These are phyloP conservation scores for Pleurotus pulmonarius DNA, from an alignment of 768 basidiomycete species.

Conservation along the genomic window DNA sequence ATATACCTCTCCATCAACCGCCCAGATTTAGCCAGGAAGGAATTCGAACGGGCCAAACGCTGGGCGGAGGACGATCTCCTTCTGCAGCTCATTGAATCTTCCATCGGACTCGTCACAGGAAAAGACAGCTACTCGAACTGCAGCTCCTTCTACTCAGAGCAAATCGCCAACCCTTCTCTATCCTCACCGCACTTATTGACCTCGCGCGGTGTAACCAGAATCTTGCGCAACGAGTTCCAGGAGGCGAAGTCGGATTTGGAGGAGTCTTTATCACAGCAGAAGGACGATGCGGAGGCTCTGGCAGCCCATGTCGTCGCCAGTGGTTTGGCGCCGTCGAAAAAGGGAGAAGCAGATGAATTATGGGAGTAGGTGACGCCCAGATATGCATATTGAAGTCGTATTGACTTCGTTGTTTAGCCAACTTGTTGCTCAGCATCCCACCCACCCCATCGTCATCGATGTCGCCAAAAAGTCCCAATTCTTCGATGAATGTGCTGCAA, in stretches of 20 bases:
- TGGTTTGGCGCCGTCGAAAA: conserved; percentile 55
- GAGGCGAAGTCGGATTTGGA: conserved; percentile 81
- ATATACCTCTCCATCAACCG: conserved; percentile 90
- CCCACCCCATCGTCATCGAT: conserved; percentile 67
- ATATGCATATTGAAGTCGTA: neutral
- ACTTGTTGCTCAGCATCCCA: conserved; percentile 48
- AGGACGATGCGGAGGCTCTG: conserved; percentile 60
- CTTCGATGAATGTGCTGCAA: conserved; percentile 62
- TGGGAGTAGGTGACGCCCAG: conserved; percentile 54
- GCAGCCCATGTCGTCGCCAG: conserved; percentile 65
- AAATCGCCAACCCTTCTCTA: conserved; percentile 75
- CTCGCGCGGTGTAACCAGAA: conserved; percentile 74
- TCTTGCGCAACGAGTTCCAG: conserved; percentile 69
- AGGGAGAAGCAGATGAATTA: conserved; percentile 57
- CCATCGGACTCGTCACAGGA: conserved; percentile 70
- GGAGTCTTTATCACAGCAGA: conserved; percentile 62
- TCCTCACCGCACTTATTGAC: conserved; percentile 72
- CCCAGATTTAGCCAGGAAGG: conserved; percentile 81
- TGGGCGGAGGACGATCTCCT: conserved; percentile 90
- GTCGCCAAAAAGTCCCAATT: conserved; percentile 53
- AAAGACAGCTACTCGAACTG: conserved; percentile 60
- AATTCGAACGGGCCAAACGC: conserved; percentile 77
- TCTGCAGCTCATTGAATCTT: conserved; percentile 86
- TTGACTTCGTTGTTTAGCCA: conserved; percentile 23
- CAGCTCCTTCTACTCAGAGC: conserved; percentile 74